Evolutionary conservation across 1,284 basidiomycete genomes (phyloP).

Genomic region (Marasmius sp.): DNA sequence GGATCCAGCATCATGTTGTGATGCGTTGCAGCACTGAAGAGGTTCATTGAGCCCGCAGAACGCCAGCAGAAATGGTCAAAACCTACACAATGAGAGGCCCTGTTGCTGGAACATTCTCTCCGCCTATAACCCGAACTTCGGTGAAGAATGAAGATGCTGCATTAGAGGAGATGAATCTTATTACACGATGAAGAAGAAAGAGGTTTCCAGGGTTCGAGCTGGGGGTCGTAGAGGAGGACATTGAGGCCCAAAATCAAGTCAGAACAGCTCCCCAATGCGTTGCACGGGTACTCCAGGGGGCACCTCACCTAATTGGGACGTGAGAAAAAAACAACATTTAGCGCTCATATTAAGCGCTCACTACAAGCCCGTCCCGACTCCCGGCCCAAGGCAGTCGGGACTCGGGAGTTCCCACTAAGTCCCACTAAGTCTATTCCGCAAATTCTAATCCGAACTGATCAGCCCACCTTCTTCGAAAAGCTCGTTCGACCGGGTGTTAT

Average conservation of each 20-base stretch:
- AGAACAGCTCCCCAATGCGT: neutral
- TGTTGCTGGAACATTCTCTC: conserved; percentile 80
- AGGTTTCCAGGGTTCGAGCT: conserved; percentile 1
- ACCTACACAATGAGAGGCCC: conserved; percentile 89
- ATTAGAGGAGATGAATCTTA: conserved; percentile 70
- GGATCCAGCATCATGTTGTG: conserved; percentile 94
- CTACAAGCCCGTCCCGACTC: too few species aligned
- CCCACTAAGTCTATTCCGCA: too few species aligned
- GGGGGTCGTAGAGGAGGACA: neutral
- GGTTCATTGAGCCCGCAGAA: neutral
- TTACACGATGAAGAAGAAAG: conserved; percentile 51
- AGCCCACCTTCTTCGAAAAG: too few species aligned
- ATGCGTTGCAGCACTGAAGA: conserved; percentile 76
- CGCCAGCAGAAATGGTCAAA: neutral
- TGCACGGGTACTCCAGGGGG: neutral
- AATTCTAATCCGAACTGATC: too few species aligned
- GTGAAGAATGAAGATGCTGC: conserved; percentile 86
- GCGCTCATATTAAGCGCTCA: too few species aligned
- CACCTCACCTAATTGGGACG: neutral
- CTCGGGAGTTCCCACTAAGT: too few species aligned
- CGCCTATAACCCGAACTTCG: conserved; percentile 80
- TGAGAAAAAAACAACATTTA: too few species aligned
- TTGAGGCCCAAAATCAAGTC: neutral
- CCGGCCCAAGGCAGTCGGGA: too few species aligned
- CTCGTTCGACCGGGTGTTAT: too few species aligned